A percentile compares a stretch with the other conserved stretches of the same genome.
phyloP scores from a whole-genome alignment of 2,329 filamentous ascomycete species.

The Xylaria sp. region DNA sequence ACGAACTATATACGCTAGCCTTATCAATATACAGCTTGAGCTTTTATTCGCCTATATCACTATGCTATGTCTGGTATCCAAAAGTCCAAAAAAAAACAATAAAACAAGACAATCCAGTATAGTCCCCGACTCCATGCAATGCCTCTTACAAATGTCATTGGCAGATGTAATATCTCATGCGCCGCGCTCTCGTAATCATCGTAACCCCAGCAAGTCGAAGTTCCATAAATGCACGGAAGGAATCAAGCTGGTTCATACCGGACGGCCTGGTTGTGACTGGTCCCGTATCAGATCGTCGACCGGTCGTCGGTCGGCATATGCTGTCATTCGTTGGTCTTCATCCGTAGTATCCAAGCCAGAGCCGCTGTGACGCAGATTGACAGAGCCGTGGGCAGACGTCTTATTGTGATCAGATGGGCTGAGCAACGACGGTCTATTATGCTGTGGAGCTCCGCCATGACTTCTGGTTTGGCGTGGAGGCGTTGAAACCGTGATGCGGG shows the following conservation, averaged over 20 bases:
- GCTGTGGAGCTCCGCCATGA: slow-evolving; percentile 35
- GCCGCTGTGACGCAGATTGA: slow-evolving; percentile 33
- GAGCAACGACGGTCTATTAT: slow-evolving; percentile 32
- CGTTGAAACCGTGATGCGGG: slow-evolving; percentile 29
- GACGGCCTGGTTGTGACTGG: slow-evolving; percentile 29
- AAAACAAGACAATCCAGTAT: slow-evolving; percentile 22
- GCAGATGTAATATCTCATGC: slow-evolving; percentile 27
- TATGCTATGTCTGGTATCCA: slow-evolving; percentile 8
- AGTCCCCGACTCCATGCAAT: slow-evolving; percentile 35
- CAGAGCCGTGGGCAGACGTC: slow-evolving; percentile 28
- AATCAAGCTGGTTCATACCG: slow-evolving; percentile 21
- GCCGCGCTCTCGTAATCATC: slow-evolving; percentile 36
- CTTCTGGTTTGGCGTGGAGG: slow-evolving; percentile 32
- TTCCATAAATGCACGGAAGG: slow-evolving; percentile 13
- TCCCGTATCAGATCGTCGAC: slow-evolving; percentile 43
- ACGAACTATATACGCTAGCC: slow-evolving; percentile 12
- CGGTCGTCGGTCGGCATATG: slow-evolving; percentile 40
- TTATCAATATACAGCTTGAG: slow-evolving; percentile 11
- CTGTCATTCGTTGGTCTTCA: slow-evolving; percentile 39
- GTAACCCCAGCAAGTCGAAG: slow-evolving; percentile 23
- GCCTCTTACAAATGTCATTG: slow-evolving; percentile 23
- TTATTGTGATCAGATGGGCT: slow-evolving; percentile 40
- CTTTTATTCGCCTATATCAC: slow-evolving; percentile 6
- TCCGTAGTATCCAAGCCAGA: slow-evolving; percentile 21
- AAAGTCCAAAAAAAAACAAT: slow-evolving; percentile 14